Evolutionary conservation across 371 early-diverging fungal species (phyloP), one percentile per base, ranked within the genome.

Genomic region (Batkoa obscura): DNA sequence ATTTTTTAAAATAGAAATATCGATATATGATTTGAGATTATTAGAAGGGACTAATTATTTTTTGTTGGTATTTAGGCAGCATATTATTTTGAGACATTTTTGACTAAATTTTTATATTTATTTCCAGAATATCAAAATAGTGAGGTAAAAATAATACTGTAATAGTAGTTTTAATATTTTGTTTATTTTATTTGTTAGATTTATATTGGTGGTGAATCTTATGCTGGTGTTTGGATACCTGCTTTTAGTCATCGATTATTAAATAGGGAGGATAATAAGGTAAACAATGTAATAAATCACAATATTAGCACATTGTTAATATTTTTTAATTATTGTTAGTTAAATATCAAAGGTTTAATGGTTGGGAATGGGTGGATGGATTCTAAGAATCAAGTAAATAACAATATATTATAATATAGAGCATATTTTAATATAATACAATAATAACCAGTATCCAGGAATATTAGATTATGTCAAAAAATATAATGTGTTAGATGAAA

Each of bases 321-420:
- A n/a, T 9, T 9, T n/a, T 3, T 37, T 30, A 53, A 52, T 5
- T 37, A 59, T 8, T 33, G 48, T n/a, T 72, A 62, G 72, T 76
- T 46, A 72, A 23, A 79, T 50, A 55, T 88, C 3, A 63, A 74
- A 55, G 88, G 89, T 1, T 33, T 86, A 1, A 70, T 74, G 10
- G 83, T 91, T 57, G 88, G 88, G 8, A 91, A 88, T 62, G 90
- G 90, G 15, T 91, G 91, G 91, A 83, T 88, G 3, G 86, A 88
- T 42, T 81, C 88, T 0, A 31, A 67, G 12, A 73, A 74, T 45
- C 86, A 85, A 73, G 86, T 83, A 71, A 52, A 41, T 13, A 9
- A 9, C 5, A 12, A 31, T 12, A 13, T 6, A 12, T 45, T 12
- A 13, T 13, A 43, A 32, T 12, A 48, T 30, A 32, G 9, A 30